These are phyloP conservation scores for Leptomonas seymouri DNA, from an alignment of 208 protist species.

Conservation along the genomic window DNA sequence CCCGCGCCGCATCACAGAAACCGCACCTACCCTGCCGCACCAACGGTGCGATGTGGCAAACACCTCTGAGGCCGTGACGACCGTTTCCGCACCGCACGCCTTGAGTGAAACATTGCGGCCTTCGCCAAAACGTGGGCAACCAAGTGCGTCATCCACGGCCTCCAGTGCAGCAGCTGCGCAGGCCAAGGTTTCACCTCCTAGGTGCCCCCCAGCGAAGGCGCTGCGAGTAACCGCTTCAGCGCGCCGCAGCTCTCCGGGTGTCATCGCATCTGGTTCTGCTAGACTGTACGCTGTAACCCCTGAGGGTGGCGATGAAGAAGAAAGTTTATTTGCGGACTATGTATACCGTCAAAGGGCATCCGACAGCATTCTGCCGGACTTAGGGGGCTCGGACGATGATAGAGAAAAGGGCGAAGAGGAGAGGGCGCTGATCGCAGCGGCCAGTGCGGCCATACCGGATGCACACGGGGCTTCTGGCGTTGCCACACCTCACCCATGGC, in stretches of 20 bases:
- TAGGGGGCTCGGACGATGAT: slow-evolving; percentile 9
- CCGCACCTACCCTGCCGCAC: not conserved
- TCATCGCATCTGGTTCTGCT: not conserved
- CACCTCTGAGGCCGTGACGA: not conserved
- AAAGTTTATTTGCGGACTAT: not conserved
- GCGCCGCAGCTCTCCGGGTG: not conserved
- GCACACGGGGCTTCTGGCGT: not conserved
- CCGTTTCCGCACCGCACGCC: not conserved
- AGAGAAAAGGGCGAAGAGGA: slow-evolving; percentile 25
- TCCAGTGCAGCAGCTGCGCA: not conserved
- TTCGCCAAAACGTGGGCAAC: not conserved
- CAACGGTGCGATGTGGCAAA: not conserved
- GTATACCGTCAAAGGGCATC: too few relatives aligned
- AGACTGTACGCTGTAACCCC: not conserved
- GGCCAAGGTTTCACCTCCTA: not conserved
- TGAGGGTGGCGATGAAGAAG: not conserved
- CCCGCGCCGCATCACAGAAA: slow-evolving; percentile 5
- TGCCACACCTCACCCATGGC: slow-evolving; percentile 27
- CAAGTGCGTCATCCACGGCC: not conserved
- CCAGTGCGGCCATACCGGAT: not conserved
- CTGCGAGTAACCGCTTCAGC: not conserved
- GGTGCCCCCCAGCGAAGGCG: not conserved
- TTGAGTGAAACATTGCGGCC: not conserved
- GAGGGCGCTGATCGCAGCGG: slow-evolving; percentile 15
- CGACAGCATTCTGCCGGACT: not conserved